A percentile compares a stretch with the other conserved stretches of the same genome.
Evolutionary conservation across 2,329 filamentous ascomycete genomes (phyloP).

Genomic region (Ophiocordyceps camponoti-rufipedis): DNA sequence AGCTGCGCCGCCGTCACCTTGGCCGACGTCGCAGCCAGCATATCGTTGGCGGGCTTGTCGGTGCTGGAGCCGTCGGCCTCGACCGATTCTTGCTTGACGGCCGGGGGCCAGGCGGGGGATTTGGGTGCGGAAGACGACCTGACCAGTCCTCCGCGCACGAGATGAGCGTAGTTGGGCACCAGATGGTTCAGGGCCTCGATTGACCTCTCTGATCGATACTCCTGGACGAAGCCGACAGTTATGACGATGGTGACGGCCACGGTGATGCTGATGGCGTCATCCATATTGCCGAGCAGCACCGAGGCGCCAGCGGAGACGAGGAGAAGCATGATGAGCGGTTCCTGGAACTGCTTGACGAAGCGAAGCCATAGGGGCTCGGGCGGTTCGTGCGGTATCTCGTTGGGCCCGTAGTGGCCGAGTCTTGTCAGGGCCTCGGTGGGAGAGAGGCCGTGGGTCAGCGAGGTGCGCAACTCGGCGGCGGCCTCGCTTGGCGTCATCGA

Average conservation of each 20-base stretch:
- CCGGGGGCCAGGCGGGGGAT: slow-evolving; percentile 29
- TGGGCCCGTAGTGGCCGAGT: slow-evolving; percentile 66
- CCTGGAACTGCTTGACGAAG: slow-evolving; percentile 92
- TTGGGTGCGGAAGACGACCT: slow-evolving; percentile 15
- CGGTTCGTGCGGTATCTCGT: slow-evolving; percentile 86
- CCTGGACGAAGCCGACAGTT: slow-evolving; percentile 87
- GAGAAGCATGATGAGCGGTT: slow-evolving; percentile 84
- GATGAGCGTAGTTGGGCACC: slow-evolving; percentile 86
- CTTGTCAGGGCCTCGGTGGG: slow-evolving; percentile 66
- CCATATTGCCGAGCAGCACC: slow-evolving; percentile 77
- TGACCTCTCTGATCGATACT: slow-evolving; percentile 94
- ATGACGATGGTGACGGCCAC: slow-evolving; percentile 95
- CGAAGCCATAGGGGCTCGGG: slow-evolving; percentile 90
- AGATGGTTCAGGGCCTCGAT: slow-evolving; percentile 86
- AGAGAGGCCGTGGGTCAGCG: slow-evolving; percentile 64
- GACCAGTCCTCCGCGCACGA: slow-evolving; percentile 48
- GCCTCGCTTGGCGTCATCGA: slow-evolving; percentile 62
- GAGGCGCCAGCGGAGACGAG: slow-evolving; percentile 78
- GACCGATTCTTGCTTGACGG: slow-evolving; percentile 24
- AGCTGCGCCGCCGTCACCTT: slow-evolving; percentile 78
- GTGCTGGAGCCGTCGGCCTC: slow-evolving; percentile 23
- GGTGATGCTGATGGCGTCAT: slow-evolving; percentile 90
- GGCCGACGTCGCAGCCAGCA: slow-evolving; percentile 53
- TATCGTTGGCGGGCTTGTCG: slow-evolving; percentile 41
- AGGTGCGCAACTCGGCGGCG: slow-evolving; percentile 61